Conservation (phyloP, 23 red algal genomes). For the Gracilaria domingensis region DNA sequence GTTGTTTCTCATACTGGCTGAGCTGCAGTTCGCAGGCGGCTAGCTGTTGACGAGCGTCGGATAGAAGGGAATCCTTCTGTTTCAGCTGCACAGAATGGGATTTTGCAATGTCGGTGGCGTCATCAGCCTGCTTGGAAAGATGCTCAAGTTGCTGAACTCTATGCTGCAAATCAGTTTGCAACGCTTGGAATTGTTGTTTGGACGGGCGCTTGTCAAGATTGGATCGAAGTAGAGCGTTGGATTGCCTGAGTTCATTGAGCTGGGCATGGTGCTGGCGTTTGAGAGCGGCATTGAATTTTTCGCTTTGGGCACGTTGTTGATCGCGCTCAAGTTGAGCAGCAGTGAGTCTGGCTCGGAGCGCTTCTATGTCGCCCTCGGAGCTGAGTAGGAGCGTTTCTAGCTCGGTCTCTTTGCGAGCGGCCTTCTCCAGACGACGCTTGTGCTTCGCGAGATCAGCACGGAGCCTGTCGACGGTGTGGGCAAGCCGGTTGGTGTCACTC, state of each 20-base stretch:
- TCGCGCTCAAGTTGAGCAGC: background rate
- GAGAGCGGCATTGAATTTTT: background rate
- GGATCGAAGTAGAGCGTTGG: background rate
- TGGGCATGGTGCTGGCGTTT: background rate
- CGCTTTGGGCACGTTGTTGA: background rate
- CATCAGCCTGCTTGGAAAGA: background rate
- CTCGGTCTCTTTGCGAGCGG: background rate
- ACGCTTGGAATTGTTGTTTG: background rate
- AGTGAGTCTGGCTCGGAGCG: background rate
- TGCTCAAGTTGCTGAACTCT: background rate
- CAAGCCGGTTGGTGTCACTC: background rate
- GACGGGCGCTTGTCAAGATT: background rate
- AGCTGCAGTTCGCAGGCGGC: background rate
- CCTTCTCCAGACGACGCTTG: slow-evolving; percentile 10
- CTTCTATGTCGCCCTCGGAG: slow-evolving; percentile 20
- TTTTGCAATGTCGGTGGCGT: background rate
- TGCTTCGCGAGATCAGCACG: slow-evolving; percentile 3
- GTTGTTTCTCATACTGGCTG: background rate
- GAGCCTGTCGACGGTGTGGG: background rate
- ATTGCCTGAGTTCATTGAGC: slow-evolving; percentile 18
- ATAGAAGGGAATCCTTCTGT: background rate
- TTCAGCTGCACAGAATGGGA: background rate
- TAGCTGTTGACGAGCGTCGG: slow-evolving; percentile 1
- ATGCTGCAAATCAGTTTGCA: background rate
- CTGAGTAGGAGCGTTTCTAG: slow-evolving; percentile 8